phyloP scores from a whole-genome alignment of 1,139 yeast genomes.

The Debaryomyces robertsiae region DNA sequence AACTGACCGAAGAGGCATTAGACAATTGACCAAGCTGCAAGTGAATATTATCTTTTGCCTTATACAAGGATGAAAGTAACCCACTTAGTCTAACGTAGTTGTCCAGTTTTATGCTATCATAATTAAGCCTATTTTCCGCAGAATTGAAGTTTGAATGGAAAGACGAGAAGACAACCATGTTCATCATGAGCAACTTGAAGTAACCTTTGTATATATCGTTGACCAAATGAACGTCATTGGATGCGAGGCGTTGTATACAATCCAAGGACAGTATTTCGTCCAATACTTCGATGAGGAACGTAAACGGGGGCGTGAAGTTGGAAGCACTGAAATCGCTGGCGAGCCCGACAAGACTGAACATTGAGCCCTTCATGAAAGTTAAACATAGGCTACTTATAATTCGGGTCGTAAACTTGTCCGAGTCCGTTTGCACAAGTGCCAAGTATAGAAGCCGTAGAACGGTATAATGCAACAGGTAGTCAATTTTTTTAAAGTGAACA shows the following conservation, averaged over 20 bases:
- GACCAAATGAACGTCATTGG: neutral
- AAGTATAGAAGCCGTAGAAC: slow-evolving; percentile 12
- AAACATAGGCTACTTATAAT: slow-evolving; percentile 5
- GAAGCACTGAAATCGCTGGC: neutral
- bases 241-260: neutral
- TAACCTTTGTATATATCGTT: slow-evolving; percentile 5
- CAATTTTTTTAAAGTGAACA: slow-evolving; percentile 3
- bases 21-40: slow-evolving; percentile 4
- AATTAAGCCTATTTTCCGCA: slow-evolving; percentile 1
- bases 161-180: slow-evolving; percentile 3
- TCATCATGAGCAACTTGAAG: slow-evolving; percentile 5
- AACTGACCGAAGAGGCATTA: neutral
- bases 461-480: slow-evolving; percentile 17
- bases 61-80: neutral
- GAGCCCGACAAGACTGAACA: slow-evolving; percentile 1
- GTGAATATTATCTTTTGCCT: slow-evolving; percentile 3
- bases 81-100: neutral
- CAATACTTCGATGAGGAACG: neutral
- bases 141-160: slow-evolving; percentile 8
- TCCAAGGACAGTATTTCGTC: neutral
- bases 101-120: neutral
- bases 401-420: neutral
- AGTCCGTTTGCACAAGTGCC: slow-evolving; percentile 7
- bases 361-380: slow-evolving; percentile 5
- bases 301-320: slow-evolving; percentile 1